Evolutionary conservation across 2,329 filamentous ascomycete species (phyloP).

Genomic region (Neopestalotiopsis rosae): DNA sequence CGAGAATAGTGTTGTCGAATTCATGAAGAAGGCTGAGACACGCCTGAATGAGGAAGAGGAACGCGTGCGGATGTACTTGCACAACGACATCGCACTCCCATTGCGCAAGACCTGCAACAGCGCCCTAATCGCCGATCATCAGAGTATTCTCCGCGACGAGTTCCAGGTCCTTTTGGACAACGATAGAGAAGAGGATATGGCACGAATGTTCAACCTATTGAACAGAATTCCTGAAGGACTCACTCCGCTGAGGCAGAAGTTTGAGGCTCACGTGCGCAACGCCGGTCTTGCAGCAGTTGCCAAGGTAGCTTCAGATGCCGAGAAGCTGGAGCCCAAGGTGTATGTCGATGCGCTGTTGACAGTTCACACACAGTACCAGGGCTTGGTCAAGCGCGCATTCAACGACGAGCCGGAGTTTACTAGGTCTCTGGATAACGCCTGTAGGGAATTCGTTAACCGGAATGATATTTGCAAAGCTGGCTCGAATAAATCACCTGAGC

Average conservation of each 20-base stretch:
- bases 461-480: constrained; percentile 95
- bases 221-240: constrained; percentile 89
- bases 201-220: constrained; percentile 92
- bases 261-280: constrained; percentile 91
- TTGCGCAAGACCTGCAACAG: constrained; percentile 89
- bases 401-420: constrained; percentile 97
- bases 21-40: constrained; percentile 98
- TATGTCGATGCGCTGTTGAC: constrained; percentile 96
- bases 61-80: constrained; percentile 88
- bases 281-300: constrained; percentile 87
- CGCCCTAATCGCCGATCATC: constrained; percentile 89
- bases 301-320: constrained; percentile 86
- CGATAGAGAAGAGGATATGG: constrained; percentile 93
- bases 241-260: constrained; percentile 83
- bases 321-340: constrained; percentile 92
- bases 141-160: constrained; percentile 84
- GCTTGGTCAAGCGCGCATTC: constrained; percentile 90
- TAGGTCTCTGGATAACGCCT: constrained; percentile 93
- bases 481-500: constrained; percentile 91
- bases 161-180: constrained; percentile 94
- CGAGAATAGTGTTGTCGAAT: constrained; percentile 97
- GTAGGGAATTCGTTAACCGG: constrained; percentile 96
- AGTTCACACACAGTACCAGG: constrained; percentile 91
- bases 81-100: constrained; percentile 83
- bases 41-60: constrained; percentile 92